Conservation (phyloP, 805 yeast genomes). For the Grigorovia yakushimaensis region DNA sequence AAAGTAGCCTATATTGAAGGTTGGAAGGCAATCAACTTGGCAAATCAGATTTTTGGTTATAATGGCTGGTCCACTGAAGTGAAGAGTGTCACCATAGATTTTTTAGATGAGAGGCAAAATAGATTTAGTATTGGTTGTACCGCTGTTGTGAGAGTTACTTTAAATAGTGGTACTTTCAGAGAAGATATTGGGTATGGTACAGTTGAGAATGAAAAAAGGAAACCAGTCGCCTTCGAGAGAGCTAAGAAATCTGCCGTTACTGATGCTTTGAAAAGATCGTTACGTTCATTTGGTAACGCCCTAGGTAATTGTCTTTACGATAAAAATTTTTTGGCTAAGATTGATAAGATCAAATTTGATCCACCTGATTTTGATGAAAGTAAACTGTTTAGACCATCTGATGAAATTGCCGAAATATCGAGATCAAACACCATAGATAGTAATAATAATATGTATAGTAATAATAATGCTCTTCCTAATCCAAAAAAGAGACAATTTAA, state of each 20-base stretch:
- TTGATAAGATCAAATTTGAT: conserved; percentile 34
- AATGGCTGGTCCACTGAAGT: conserved; percentile 78
- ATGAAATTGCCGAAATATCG: conserved; percentile 25
- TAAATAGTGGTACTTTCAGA: conserved; percentile 67
- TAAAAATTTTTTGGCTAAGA: conserved; percentile 45
- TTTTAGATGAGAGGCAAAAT: conserved; percentile 53
- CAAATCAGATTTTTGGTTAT: conserved; percentile 74
- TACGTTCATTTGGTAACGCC: conserved; percentile 74
- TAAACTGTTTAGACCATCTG: conserved; percentile 31
- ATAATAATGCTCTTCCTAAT: conserved; percentile 1
- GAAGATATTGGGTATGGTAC: conserved; percentile 86
- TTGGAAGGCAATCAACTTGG: conserved; percentile 71
- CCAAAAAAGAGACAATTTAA: conserved; percentile 18
- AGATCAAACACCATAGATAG: conserved; percentile 20
- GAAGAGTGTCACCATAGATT: conserved; percentile 56
- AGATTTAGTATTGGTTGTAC: conserved; percentile 58
- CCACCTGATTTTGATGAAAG: conserved; percentile 39
- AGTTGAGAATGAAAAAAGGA: conserved; percentile 61
- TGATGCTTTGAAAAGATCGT: conserved; percentile 69
- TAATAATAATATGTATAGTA: conserved; percentile 1
- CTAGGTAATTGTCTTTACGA: conserved; percentile 81
- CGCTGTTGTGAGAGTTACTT: conserved; percentile 60
- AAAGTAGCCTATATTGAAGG: conserved; percentile 71
- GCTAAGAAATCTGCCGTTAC: conserved; percentile 79
- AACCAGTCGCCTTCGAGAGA: conserved; percentile 72